A percentile compares a stretch with the other conserved stretches of the same genome.
These are phyloP conservation scores for Buxus sempervirens DNA, from an alignment of 164 flowering plant genomes.

Conservation along the genomic window DNA sequence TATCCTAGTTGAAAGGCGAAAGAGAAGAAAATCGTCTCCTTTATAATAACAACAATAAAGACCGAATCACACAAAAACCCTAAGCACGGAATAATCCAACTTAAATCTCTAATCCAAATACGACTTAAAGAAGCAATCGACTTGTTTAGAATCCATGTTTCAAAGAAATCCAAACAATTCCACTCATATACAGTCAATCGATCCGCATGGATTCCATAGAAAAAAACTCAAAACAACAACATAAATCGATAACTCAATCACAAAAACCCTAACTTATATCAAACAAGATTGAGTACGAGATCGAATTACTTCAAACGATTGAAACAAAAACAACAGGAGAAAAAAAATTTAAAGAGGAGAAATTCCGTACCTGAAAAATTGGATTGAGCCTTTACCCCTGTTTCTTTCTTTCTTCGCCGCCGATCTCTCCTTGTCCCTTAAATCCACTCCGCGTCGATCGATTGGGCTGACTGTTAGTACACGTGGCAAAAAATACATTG, in stretches of 20 bases:
- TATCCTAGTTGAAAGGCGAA: neutral
- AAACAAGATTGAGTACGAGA: neutral
- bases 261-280: neutral
- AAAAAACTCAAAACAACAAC: too few species aligned
- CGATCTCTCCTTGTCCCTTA: too few species aligned
- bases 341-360: neutral
- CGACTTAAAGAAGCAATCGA: too few species aligned
- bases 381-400: neutral
- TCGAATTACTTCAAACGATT: neutral
- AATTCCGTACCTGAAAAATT: neutral
- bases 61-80: too few species aligned
- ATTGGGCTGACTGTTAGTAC: too few species aligned
- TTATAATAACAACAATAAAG: too few species aligned
- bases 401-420: too few species aligned
- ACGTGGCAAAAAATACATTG: too few species aligned
- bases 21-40: neutral
- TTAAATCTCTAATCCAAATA: too few species aligned
- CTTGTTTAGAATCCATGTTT: too few species aligned
- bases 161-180: neutral
- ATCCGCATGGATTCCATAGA: neutral
- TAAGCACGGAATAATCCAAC: too few species aligned
- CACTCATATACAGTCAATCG: neutral
- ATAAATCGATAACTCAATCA: neutral
- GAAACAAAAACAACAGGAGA: neutral
- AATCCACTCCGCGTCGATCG: too few species aligned